Base-by-base conservation (phyloP, 2,329 filamentous ascomycete genomes). In the Arthrobotrys entomopaga region DNA sequence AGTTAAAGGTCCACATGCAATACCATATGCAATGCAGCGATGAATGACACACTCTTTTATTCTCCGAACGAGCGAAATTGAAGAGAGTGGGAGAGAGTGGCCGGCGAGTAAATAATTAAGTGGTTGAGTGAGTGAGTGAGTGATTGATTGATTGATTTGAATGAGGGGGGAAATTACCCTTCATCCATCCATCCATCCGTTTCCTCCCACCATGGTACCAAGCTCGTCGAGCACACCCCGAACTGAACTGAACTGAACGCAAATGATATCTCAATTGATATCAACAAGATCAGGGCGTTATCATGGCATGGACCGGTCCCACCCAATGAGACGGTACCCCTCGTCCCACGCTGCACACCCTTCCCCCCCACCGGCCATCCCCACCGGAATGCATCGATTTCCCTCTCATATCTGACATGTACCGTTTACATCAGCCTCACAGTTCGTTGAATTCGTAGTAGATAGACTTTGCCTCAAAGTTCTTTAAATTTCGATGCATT, bases 101-200 rank as follows among this genome's bases (percentile, higher is more conserved):
- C n/a, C n/a, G 11, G 11, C 11, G 40, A 50, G 40, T 42, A 16
- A 38, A 11, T 29, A 24, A 56, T 19, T 53, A 42, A 43, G 16
- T 46, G 43, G 59, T 24, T 19, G 42, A 6, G 42, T 6, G 40
- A 16, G 11, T 19, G 40, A 50, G 40, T 42, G 24, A 38, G 16
- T 29, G 42, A 56, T 19, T 53, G 52, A 43, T 11, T 46, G 43
- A 67, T 24, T 70, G 65, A 70, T n/a, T n/a, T n/a, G n/a, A n/a
- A n/a, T n/a, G n/a, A n/a, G n/a, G n/a, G 65, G 65, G 65, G 65
- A 70, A 70, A 70, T 70, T 70, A 38, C 48, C 50, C n/a, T 22
- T 22, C 61, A 38, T 34, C 53, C 52, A 34, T 52, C 60, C 52
- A 48, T n/a, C n/a, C n/a, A n/a, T n/a, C n/a, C n/a, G n/a, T n/a